Base-by-base conservation (phyloP, 768 basidiomycete species). In the Tricholoma hemisulphureum region DNA sequence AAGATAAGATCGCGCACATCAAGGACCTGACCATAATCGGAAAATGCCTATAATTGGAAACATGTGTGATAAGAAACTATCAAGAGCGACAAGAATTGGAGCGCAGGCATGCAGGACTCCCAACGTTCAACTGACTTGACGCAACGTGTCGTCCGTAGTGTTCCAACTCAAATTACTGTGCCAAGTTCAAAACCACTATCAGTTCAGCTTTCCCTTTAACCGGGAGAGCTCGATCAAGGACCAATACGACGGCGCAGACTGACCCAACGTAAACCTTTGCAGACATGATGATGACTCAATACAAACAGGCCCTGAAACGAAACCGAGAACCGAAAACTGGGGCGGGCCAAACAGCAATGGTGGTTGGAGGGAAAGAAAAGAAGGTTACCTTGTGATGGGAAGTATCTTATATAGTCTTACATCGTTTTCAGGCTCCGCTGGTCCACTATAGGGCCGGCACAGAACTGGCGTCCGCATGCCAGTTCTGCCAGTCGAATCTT, bases 91-190 rank as follows among this genome's bases (percentile, higher is more conserved):
- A 64, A 49, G 73, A 70, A 74, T 70, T 61, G 63, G 63, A 67
- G 62, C 62, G 58, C 43, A 71, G 63, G 65, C 65, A 71, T 63
- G 67, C 65, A 60, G 67, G 61, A 64, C 53, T 59, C 55, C 71
- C 65, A 65, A 65, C 58, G 72, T 76, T 76, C 83, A 67, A 91
- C 91, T 87, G 83, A 95, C 93, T 79, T 85, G 75, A 75, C 88
- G 88, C 65, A 97, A 83, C 57, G 84, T 84, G 39, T 96, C 94
- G 85, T 96, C 94, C 73, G 86, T 95, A 74, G 95, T 96, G 81
- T 89, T 90, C 91, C 91, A 93, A 84, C 89, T 92, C 83, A 93
- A 82, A 86, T 93, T 93, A 81, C 91, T 93, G 87, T 77, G 78
- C 71, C 75, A 73, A 65, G 71, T 75, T 70, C 75, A 78, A 76